These are phyloP conservation scores for Alloascoidea africana DNA, from an alignment of 805 yeast species.

Conservation along the genomic window DNA sequence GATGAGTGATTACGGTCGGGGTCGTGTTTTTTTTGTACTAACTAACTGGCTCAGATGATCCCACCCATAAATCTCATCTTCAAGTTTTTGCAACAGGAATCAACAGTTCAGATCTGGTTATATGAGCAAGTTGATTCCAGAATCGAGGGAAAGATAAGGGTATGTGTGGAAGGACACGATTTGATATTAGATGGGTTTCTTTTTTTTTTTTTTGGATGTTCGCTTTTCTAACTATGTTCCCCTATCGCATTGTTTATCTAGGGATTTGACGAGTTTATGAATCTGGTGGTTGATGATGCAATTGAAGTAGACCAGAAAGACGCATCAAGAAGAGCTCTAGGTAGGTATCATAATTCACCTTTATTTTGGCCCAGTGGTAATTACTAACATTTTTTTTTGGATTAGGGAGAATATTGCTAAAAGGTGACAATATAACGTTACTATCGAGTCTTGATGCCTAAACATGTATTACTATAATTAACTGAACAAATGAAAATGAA, in stretches of 20 bases:
- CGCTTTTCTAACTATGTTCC: too few species aligned
- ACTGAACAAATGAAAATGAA: too few species aligned
- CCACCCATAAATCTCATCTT: constrained; percentile 91
- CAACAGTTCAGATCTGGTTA: constrained; percentile 74
- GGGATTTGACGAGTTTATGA: constrained; percentile 98
- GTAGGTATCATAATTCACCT: constrained; percentile 17
- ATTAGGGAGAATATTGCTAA: constrained; percentile 45
- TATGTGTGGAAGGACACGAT: too few species aligned
- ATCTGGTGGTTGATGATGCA: constrained; percentile 49
- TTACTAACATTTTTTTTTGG: constrained; percentile 1
- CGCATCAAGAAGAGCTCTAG: constrained; percentile 36
- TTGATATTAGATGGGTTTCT: too few species aligned
- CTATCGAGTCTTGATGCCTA: constrained; percentile 26
- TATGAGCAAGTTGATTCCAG: constrained; percentile 70
- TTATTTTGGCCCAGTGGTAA: not conserved
- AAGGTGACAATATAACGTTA: constrained; percentile 88
- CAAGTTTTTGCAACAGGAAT: constrained; percentile 71
- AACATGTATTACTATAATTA: too few species aligned
- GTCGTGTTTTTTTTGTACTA: too few species aligned
- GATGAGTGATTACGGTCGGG: not conserved
- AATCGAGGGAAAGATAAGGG: constrained; percentile 64
- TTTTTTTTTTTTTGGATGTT: too few species aligned
- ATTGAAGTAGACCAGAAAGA: constrained; percentile 46
- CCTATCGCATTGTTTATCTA: too few species aligned
- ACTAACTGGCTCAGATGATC: constrained; percentile 28